Base-by-base conservation (phyloP, 2,329 filamentous ascomycete species). In the Apiospora sp. region DNA sequence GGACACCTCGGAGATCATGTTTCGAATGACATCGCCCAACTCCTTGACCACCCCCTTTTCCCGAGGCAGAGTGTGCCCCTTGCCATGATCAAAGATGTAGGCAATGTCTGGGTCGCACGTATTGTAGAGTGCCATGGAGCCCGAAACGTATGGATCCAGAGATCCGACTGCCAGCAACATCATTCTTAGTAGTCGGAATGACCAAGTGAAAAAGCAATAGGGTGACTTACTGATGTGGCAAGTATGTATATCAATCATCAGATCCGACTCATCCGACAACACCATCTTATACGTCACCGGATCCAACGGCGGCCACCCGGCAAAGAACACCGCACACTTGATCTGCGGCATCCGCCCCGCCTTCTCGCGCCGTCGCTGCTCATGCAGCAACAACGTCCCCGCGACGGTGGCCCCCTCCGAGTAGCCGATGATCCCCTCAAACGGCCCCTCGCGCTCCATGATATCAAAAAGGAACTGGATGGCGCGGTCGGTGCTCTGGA, bases 51-150 rank as follows among this genome's bases (percentile, higher is more conserved):
- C 86, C 19, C 81, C 82, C 71, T 82, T 83, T 71, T 89, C 87
- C 73, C 89, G 82, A 0, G 90, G 90, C 5, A 92, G 82, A 0
- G 88, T 91, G 77, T 92, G 90, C 0, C 90, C 90, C 76, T 91
- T 91, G 5, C 89, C 90, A 74, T 91, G 89, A 75, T 92, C 90
- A 73, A 92, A 92, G n/a, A 92, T 83, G 46, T 86, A 84, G 0
- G 89, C 89, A 1, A 82, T 86, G 72, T 92, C 89, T 0, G 85
- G 86, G 67, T 91, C 87, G 75, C 90, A 92, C 34, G 91, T 84
- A 75, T 90, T 90, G 80, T 88, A 91, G 4, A 92, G 83, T 0
- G 89, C 88, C 82, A 91, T 85, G 2, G 88, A 88, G 0, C 90
- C 90, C 46, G 89, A 84, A 2, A 91, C 84, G 75, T 91, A 92